Evolutionary conservation across 2,329 filamentous ascomycete species (phyloP), one percentile per base, ranked within the genome.

Genomic region (Aspergillus chevalieri): DNA sequence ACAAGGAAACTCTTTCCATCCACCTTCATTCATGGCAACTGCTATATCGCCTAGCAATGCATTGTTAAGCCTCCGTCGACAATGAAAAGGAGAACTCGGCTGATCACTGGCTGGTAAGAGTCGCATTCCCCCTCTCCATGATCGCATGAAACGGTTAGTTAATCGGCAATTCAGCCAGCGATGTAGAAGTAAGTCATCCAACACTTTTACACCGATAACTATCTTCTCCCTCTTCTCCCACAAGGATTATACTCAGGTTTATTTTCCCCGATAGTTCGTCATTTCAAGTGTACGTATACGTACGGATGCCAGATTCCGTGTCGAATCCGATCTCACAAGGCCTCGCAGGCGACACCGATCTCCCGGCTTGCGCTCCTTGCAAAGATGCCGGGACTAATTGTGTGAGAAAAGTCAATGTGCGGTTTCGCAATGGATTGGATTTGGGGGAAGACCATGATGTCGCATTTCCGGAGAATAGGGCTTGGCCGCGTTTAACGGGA

Each of bases 21-120:
- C 22, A 10, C 26, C 26, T 30, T 36, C 26, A 22, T 28, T 17
- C 45, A 10, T 15, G 21, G 6, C 14, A 7, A 17, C 42, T 14
- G n/a, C 45, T 26, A 14, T 15, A 30, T 12, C 26, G 10, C 26
- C 4, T 7, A 30, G 28, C 33, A 3, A 34, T 30, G 33, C 39
- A 26, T 15, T 30, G 26, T 8, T 44, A 14, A 58, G 58, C 43
- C 53, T 34, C 33, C 47, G 21, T 9, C 38, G 21, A 41, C 26
- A 3, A 9, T 24, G 2, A 58, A 47, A 46, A 56, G 49, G 26
- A 51, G 58, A 47, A 57, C 44, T 34, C 53, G 60, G 15, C 47
- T 63, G 10, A 46, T 50, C 17, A 46, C 52, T n/a, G 57, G 58
- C 14, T 63, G 59, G 60, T 63, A 56, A 28, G 26, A 30, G 43